phyloP scores from a whole-genome alignment of 2,329 filamentous ascomycete species.

The Fusarium secorum region DNA sequence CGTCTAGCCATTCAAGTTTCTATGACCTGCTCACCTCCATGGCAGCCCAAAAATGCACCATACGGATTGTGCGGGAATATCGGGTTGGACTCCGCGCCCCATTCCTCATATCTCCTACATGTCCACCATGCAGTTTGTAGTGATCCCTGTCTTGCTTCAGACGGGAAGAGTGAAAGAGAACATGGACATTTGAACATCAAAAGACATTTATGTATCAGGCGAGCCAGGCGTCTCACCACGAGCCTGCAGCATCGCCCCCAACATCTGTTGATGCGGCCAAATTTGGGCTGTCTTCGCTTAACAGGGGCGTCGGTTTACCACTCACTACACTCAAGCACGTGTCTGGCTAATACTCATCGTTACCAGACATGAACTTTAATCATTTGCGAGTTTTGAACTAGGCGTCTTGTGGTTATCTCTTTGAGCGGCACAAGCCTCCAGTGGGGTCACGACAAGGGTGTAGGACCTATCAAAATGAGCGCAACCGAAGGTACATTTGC shows the following conservation, averaged over 20 bases:
- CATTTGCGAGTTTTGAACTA: background rate
- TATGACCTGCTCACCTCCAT: conserved; percentile 3
- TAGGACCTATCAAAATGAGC: no score
- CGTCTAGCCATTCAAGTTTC: background rate
- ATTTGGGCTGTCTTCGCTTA: conserved; percentile 13
- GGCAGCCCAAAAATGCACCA: background rate
- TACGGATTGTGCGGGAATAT: background rate
- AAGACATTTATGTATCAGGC: conserved; percentile 7
- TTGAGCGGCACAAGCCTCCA: no score
- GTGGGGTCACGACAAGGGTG: no score
- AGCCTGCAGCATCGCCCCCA: conserved; percentile 28
- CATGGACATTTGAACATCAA: conserved; percentile 1
- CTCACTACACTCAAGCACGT: conserved; percentile 11
- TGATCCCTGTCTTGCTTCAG: conserved; percentile 20
- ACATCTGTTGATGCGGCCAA: conserved; percentile 29
- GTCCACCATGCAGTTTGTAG: conserved; percentile 1
- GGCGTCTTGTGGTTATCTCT: background rate
- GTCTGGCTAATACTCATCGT: conserved; percentile 21
- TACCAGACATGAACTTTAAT: background rate
- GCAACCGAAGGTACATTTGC: no score
- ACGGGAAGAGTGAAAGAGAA: background rate
- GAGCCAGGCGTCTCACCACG: conserved; percentile 24
- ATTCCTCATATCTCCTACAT: conserved; percentile 1
- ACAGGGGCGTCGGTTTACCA: conserved; percentile 16
- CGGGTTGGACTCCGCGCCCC: conserved; percentile 11